Percentiles rank a stretch among this genome's conserved stretches.
Evolutionary conservation across 352 stramenopile species (phyloP).

Genomic region (Phytophthora cactorum): DNA sequence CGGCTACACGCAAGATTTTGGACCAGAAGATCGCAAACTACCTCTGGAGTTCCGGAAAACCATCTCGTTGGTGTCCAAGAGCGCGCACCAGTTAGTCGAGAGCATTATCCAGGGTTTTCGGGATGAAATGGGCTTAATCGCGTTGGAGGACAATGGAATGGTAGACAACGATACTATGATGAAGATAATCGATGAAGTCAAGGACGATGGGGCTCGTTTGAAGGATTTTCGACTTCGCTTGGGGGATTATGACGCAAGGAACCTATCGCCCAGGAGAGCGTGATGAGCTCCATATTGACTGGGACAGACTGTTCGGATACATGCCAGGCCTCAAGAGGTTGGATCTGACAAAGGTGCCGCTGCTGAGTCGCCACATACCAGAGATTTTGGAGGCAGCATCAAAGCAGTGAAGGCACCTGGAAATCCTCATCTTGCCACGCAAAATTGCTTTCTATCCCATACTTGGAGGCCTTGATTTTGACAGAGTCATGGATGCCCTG

Average conservation of each 20-base stretch:
- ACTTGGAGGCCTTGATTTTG: neutral
- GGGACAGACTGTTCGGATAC: neutral
- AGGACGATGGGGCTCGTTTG: neutral
- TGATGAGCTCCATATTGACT: neutral
- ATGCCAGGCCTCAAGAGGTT: slow-evolving; percentile 1
- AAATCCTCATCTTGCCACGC: neutral
- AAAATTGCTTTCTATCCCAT: neutral
- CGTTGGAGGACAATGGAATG: neutral
- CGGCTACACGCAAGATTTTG: neutral
- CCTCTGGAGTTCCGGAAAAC: neutral
- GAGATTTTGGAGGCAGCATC: neutral
- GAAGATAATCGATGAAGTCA: neutral
- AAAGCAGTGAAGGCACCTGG: neutral
- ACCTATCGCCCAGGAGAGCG: neutral
- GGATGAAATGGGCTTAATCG: neutral
- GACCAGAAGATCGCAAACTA: neutral
- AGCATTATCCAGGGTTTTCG: neutral
- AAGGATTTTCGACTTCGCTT: neutral
- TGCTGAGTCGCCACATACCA: neutral
- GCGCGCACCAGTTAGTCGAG: neutral
- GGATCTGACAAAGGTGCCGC: neutral
- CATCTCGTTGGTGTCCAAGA: neutral
- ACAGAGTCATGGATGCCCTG: neutral
- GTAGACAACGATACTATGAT: neutral
- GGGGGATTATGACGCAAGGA: neutral